Evolutionary conservation across 345 rosid genomes (phyloP).

Genomic region (Eucalyptus sp.): DNA sequence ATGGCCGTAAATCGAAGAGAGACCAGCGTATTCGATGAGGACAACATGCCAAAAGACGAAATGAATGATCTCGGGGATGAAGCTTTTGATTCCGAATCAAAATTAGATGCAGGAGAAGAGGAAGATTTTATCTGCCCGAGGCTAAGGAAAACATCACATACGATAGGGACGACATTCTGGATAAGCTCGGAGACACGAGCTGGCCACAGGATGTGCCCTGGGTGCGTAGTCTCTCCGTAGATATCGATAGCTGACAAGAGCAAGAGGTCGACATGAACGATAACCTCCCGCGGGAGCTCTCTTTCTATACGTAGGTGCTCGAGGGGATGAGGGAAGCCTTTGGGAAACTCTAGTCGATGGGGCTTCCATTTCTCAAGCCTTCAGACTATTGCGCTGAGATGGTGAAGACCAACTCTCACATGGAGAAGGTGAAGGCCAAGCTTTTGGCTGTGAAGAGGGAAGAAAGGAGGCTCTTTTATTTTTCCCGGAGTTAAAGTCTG

Average conservation of each 20-base stretch:
- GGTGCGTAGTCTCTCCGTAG: conserved; percentile 56
- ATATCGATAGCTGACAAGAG: conserved; percentile 45
- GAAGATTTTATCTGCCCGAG: conserved; percentile 24
- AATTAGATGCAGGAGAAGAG: conserved; percentile 35
- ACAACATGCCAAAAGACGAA: conserved; percentile 23
- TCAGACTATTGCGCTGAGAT: conserved; percentile 73
- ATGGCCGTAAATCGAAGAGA: not conserved
- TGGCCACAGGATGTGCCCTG: conserved; percentile 67
- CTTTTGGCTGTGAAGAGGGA: conserved; percentile 50
- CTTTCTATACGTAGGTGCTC: conserved; percentile 67
- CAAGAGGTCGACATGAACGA: conserved; percentile 80
- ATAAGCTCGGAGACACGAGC: conserved; percentile 65
- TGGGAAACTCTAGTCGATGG: conserved; percentile 42
- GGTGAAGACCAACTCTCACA: conserved; percentile 68
- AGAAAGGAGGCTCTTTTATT: too few species aligned
- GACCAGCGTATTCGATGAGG: not conserved
- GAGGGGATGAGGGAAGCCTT: conserved; percentile 55
- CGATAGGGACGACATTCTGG: conserved; percentile 53
- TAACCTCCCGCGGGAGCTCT: conserved; percentile 58
- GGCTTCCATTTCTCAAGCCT: conserved; percentile 67
- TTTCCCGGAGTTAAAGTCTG: too few species aligned
- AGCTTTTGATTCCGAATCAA: conserved; percentile 32
- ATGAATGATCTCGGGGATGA: conserved; percentile 16
- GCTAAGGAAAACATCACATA: conserved; percentile 41
- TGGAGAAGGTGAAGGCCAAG: conserved; percentile 71